Base-by-base conservation (phyloP, 2,329 filamentous ascomycete genomes). In the Fusarium anthophilum region DNA sequence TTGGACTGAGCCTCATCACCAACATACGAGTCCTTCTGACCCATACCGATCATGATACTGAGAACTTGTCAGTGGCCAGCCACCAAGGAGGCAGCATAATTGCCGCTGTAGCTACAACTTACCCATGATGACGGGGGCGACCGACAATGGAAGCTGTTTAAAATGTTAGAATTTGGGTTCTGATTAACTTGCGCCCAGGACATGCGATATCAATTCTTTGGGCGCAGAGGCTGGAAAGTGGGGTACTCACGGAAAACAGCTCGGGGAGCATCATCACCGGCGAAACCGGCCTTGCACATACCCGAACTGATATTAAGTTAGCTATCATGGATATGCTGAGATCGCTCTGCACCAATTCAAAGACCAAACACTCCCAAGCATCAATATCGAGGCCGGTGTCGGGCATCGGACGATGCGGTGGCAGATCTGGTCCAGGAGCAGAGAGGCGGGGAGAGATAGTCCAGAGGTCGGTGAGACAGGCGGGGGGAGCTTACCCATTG, bases 261-360 rank as follows among this genome's bases (percentile, higher is more conserved):
- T 92, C 96, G 93, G 86, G 96, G 96, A 89, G 96, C 96, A 93
- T 99, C 96, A 85, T 99, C 96, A 95, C 96, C 96, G 91, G 96
- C 96, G 89, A 99, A 99, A 95, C 96, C 96, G 93, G 96, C 96
- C 91, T 99, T 99, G 91, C 96, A 99, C 96, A 99, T 98, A 92
- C 96, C 96, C 88, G 96, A 98, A 93, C 96, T 98, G 86, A 76
- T 82, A 69, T 78, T 65, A 78, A 73, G 83, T 88, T 78, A 88
- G 86, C 76, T 66, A 55, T 66, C 35, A 59, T 57, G 48, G 24
- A 51, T 60, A 55, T 62, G 14, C 51, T 41, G 55, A 22, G 18
- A 51, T 53, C 59, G 26, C 41, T 24, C 28, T 53, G 62, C 55
- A 62, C 65, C 37, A 62, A 39, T 66, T 44, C 57, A 13, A 26